These are phyloP conservation scores for Darksidea phi DNA, from an alignment of 495 filamentous ascomycete genomes.

Conservation along the genomic window DNA sequence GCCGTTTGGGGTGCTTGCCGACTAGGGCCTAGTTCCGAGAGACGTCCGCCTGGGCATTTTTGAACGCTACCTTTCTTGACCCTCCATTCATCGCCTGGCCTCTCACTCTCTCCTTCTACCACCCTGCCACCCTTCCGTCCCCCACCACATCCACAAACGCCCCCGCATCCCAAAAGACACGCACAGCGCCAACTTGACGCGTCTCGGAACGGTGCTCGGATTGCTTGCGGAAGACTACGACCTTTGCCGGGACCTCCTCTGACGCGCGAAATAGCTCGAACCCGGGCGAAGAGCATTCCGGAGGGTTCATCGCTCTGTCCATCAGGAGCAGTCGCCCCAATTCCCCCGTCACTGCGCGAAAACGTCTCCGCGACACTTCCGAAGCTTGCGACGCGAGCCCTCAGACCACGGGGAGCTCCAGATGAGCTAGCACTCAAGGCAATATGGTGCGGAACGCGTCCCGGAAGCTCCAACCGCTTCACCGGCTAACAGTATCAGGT, in stretches of 20 bases:
- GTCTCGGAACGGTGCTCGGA: slow-evolving; percentile 26
- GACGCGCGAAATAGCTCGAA: slow-evolving; percentile 14
- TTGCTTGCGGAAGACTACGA: slow-evolving; percentile 21
- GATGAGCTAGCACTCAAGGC: slow-evolving; percentile 21
- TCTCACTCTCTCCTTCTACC: slow-evolving; percentile 19
- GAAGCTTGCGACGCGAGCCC: slow-evolving; percentile 23
- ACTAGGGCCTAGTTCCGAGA: slow-evolving; percentile 8
- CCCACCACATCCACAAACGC: slow-evolving; percentile 29
- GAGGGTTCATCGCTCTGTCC: not conserved
- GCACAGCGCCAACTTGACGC: slow-evolving; percentile 32
- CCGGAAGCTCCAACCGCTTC: not conserved
- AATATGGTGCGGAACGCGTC: slow-evolving; percentile 45
- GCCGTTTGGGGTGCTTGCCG: slow-evolving; percentile 9
- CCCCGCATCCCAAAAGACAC: slow-evolving; percentile 17
- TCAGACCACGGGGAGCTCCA: not conserved
- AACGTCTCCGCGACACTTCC: slow-evolving; percentile 7
- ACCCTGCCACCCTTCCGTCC: slow-evolving; percentile 23
- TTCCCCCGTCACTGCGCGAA: not conserved
- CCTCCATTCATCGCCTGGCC: slow-evolving; percentile 32
- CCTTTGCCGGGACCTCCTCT: slow-evolving; percentile 24
- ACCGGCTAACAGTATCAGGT: slow-evolving; percentile 57
- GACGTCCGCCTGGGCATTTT: slow-evolving; percentile 3
- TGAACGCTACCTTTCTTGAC: slow-evolving; percentile 19
- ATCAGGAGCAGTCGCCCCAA: not conserved
- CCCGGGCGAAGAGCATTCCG: not conserved